Conservation (phyloP, 495 filamentous ascomycete genomes). For the Aspergillus affinis region DNA sequence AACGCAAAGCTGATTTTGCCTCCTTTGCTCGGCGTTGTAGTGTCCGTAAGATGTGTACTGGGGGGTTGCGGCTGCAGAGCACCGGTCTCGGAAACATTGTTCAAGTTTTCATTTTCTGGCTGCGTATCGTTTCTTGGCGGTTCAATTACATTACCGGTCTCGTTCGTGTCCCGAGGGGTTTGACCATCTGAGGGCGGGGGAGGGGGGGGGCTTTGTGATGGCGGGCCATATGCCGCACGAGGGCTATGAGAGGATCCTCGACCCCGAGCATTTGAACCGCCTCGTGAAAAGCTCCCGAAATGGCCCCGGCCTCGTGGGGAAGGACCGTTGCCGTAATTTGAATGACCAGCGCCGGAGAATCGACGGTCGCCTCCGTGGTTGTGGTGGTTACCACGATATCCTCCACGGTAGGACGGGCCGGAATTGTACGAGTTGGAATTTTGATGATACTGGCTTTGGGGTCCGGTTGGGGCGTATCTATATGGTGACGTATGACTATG, state of each 20-base stretch:
- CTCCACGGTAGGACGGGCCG: conserved; percentile 51
- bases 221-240: conserved; percentile 26
- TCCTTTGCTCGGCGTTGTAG: conserved; percentile 54
- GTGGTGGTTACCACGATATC: conserved; percentile 55
- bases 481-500: conserved; percentile 51
- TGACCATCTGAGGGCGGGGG: conserved; percentile 33
- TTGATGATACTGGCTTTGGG: conserved; percentile 55
- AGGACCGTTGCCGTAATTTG: conserved; percentile 24
- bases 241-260: conserved; percentile 33
- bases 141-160: conserved; percentile 61
- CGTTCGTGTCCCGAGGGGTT: conserved; percentile 39
- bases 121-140: conserved; percentile 60
- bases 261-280: conserved; percentile 38
- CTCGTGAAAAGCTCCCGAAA: conserved; percentile 65
- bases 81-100: conserved; percentile 32
- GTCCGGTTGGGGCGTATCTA: conserved; percentile 43
- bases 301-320: conserved; percentile 39
- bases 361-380: conserved; percentile 48
- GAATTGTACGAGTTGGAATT: conserved; percentile 54
- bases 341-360: conserved; percentile 36
- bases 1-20: conserved; percentile 88
- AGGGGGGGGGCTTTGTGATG: conserved; percentile 27
- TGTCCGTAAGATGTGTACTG: conserved; percentile 46
- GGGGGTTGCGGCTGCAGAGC: conserved; percentile 48
- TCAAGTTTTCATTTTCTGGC: conserved; percentile 56